Base-by-base conservation (phyloP, 768 basidiomycete species). In the Hemileccinum impolitum region DNA sequence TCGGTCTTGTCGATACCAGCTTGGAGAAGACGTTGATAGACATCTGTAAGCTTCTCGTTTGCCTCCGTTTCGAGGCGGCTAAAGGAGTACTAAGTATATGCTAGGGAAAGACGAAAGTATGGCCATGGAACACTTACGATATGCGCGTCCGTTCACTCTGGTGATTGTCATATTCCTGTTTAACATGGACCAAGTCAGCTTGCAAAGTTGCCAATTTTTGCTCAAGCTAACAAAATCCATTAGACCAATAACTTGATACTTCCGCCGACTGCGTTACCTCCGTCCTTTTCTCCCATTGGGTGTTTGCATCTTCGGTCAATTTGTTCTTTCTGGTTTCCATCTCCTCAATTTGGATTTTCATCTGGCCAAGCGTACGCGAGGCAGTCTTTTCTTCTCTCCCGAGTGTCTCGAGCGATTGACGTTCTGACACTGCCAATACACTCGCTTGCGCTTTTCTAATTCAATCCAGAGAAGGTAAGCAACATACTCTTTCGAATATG, bases 51-150 rank as follows among this genome's bases (percentile, higher is more conserved):
- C 63, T 94, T 94, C 69, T 95, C 95, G 63, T 95, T 94, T 21
- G 87, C 80, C 59, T 99, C 94, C 0, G 82, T 80, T 66, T 96
- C 94, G 12, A 93, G 79, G 72, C 91, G 89, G 39, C 94, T 98
- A 55, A 31, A 42, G 38, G 19, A 36, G 12, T 38, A 13, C 21
- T 17, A 21, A 38, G 38, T 12, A 39, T 28, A 6, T 5, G 5
- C 18, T 6, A n/a, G 43, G 23, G 10, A 41, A 14, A 35, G 32
- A 37, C 8, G 5, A 19, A 32, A 6, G 28, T 17, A 13, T 4
- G 0, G 11, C 4, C 10, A 38, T 38, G 44, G 3, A 43, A 11
- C 26, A 39, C 59, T 34, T 60, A 94, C 94, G 75, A 75, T 56
- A 95, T 86, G 51, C 85, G 80, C 1, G 78, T 79, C 43, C 86